Conservation (phyloP, 2,329 filamentous ascomycete genomes). For the Epichloe typhina region DNA sequence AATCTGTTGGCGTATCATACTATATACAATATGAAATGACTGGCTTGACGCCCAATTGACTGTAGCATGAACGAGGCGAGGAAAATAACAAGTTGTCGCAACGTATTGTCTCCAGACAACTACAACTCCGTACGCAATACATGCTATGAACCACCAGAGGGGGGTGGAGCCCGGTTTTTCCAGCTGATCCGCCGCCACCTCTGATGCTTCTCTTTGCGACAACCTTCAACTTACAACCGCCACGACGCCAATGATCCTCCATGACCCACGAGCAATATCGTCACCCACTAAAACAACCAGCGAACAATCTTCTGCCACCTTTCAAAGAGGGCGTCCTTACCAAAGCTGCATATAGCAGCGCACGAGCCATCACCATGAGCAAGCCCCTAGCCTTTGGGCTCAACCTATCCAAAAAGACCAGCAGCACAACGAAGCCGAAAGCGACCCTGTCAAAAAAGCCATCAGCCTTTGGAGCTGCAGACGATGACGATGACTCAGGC, state of each 20-base stretch:
- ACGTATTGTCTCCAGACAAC: too few species aligned
- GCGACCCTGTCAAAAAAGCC: slow-evolving; percentile 33
- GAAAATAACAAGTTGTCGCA: too few species aligned
- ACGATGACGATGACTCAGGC: slow-evolving; percentile 42
- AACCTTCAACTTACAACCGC: neutral
- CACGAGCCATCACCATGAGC: slow-evolving; percentile 25
- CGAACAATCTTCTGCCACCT: neutral
- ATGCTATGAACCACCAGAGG: too few species aligned
- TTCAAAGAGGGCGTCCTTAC: neutral
- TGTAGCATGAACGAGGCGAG: too few species aligned
- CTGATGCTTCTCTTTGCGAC: neutral
- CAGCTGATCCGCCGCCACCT: neutral
- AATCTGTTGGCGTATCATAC: too few species aligned
- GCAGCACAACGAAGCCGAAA: slow-evolving; percentile 32
- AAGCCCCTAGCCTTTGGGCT: slow-evolving; percentile 43
- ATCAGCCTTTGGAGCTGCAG: slow-evolving; percentile 43
- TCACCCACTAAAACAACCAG: neutral
- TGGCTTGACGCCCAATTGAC: too few species aligned
- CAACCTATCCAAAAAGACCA: slow-evolving; percentile 45
- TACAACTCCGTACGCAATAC: too few species aligned
- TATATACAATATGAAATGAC: too few species aligned
- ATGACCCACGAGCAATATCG: neutral
- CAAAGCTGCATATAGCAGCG: neutral
- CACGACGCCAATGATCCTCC: neutral
- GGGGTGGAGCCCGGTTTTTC: neutral